phyloP scores from a whole-genome alignment of 352 stramenopile species.

The Hyaloperonospora brassicae region DNA sequence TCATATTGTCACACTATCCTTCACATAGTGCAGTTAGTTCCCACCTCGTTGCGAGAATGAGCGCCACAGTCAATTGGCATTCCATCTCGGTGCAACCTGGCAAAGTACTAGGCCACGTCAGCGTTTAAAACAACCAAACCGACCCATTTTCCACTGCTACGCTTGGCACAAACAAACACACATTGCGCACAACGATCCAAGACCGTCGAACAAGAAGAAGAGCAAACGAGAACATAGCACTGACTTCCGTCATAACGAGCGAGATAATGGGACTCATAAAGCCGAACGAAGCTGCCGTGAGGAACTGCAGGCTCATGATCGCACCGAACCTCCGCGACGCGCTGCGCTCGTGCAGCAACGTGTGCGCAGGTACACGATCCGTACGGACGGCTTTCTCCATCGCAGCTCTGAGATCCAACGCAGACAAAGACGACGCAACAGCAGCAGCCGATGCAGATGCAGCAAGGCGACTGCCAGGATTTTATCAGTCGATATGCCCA shows the following conservation, averaged over 20 bases:
- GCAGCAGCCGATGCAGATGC: no score
- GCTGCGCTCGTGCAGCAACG: neutral
- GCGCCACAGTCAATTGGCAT: slow-evolving; percentile 54
- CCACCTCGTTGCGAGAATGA: slow-evolving; percentile 36
- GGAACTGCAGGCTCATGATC: slow-evolving; percentile 44
- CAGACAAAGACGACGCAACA: no score
- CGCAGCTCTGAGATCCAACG: no score
- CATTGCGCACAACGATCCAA: neutral
- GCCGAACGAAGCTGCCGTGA: slow-evolving; percentile 58
- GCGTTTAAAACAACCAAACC: neutral
- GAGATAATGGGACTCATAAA: slow-evolving; percentile 64
- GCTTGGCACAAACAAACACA: neutral
- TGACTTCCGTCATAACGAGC: slow-evolving; percentile 62
- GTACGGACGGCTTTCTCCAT: no score
- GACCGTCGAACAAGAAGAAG: no score
- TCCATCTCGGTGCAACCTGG: slow-evolving; percentile 41
- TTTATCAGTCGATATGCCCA: no score
- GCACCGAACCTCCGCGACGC: slow-evolving; percentile 36
- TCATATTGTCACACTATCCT: neutral
- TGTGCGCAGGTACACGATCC: no score
- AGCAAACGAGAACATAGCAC: neutral
- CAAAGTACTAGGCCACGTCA: slow-evolving; percentile 53
- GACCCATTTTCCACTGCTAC: neutral
- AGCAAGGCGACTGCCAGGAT: no score
- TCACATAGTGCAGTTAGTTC: neutral